phyloP scores from a whole-genome alignment of 768 basidiomycete genomes.

The Auriscalpium microsporum region DNA sequence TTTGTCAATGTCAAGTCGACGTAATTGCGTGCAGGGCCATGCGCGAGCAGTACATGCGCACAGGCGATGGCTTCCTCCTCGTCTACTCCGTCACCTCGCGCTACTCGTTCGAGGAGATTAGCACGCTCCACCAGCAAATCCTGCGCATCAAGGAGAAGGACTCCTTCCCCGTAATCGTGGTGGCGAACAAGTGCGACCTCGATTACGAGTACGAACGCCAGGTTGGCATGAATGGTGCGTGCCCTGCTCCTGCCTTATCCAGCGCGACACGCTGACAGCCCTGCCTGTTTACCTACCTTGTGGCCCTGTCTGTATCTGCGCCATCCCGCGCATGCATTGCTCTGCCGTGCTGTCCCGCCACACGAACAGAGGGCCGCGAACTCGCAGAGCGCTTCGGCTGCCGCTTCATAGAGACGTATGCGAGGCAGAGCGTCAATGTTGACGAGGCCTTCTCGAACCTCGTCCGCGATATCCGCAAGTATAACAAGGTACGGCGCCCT shows the following conservation, averaged over 20 bases:
- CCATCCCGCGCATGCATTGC: no score
- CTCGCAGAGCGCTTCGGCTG: constrained; percentile 92
- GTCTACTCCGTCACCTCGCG: constrained; percentile 98
- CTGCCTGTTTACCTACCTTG: no score
- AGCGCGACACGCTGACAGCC: neutral
- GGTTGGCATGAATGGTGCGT: constrained; percentile 85
- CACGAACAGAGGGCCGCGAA: constrained; percentile 80
- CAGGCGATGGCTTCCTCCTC: constrained; percentile 94
- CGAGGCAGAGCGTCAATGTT: constrained; percentile 93
- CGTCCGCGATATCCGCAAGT: constrained; percentile 88
- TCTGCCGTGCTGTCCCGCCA: neutral
- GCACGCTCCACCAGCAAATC: constrained; percentile 93
- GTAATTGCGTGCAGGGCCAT: constrained; percentile 57
- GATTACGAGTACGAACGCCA: constrained; percentile 85
- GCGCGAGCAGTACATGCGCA: constrained; percentile 99
- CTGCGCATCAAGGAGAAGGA: constrained; percentile 95
- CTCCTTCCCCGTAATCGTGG: constrained; percentile 89
- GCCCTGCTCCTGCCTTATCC: neutral
- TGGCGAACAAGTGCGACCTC: constrained; percentile 89
- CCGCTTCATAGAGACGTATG: constrained; percentile 93
- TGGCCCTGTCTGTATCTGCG: no score
- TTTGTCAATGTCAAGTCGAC: no score
- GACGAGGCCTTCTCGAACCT: constrained; percentile 92
- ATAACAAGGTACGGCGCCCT: constrained; percentile 67
- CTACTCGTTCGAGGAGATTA: constrained; percentile 97